Base-by-base conservation (phyloP, 163 green algal genomes). In the Smithsoniella earleae region DNA sequence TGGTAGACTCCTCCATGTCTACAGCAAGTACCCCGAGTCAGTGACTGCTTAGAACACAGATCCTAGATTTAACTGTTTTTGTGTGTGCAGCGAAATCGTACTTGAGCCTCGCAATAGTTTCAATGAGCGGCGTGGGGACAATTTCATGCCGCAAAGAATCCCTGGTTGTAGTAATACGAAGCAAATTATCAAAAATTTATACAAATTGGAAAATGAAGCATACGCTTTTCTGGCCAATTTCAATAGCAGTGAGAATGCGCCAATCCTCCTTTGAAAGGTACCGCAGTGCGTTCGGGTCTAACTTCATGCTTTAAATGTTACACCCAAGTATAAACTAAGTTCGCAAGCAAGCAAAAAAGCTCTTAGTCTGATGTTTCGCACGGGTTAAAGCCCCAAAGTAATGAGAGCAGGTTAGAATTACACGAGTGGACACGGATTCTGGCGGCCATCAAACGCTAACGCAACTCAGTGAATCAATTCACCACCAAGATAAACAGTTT, bases 151-250 rank as follows among this genome's bases (percentile, higher is more conserved):
- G 87, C 82, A 85, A 3, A 43, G 73, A 28, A 69, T 16, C 27
- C 20, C 13, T n/a, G 34, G 40, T 31, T 33, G n/a, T 69, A 69
- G 52, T 8, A 8, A 65, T 33, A 33, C 6, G 6, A 8, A 13
- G 6, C 30, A 65, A 65, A 33, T 65, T 36, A 20, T 8, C 40
- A 49, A 49, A 49, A 13, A 49, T 22, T 10, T 13, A 49, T 13
- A 49, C 13, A 13, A 10, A 49, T 49, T 22, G 10, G 33, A 0
- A 31, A 58, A 18, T 36, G 2, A 20, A 6, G 44, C 89, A 79
- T 75, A 95, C 90, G 73, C 98, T 99, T 66, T 93, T 95, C 79
- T 98, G 92, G 16, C 95, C 95, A 84, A 98, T 95, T 78, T 99
- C 95, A 20, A 98, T 87, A 1, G 95, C 89, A 3, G 90, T 96